phyloP scores from a whole-genome alignment of 1,284 basidiomycete genomes.

The Malassezia psittaci region DNA sequence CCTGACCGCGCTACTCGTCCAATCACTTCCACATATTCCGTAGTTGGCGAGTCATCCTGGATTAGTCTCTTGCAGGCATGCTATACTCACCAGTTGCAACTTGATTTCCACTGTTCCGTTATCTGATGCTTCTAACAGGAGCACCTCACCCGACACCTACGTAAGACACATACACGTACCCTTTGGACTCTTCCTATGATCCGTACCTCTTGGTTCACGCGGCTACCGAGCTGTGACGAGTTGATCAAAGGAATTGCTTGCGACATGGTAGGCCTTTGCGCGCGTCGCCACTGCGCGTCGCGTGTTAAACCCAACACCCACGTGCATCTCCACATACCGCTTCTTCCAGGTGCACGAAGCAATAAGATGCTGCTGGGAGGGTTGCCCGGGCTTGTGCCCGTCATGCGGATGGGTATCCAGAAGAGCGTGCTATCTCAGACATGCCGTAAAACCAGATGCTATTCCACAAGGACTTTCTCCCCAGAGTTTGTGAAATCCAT shows the following conservation, averaged over 20 bases:
- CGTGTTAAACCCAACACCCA: conserved; percentile 3
- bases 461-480: not conserved
- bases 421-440: no score
- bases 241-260: conserved; percentile 40
- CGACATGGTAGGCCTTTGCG: conserved; percentile 23
- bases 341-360: not conserved
- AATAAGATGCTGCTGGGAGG: no score
- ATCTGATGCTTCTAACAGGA: conserved; percentile 37
- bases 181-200: conserved; percentile 37
- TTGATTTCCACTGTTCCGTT: conserved; percentile 35
- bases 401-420: no score
- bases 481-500: not conserved
- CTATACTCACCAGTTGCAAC: conserved; percentile 20
- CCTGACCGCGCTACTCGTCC: conserved; percentile 39
- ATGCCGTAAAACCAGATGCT: not conserved
- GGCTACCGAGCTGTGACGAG: conserved; percentile 29
- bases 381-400: no score
- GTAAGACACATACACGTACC: conserved; percentile 8
- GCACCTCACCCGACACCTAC: conserved; percentile 26
- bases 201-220: conserved; percentile 28
- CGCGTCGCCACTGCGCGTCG: conserved; percentile 2
- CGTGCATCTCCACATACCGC: conserved; percentile 11
- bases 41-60: conserved; percentile 8
- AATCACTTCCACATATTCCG: conserved; percentile 34
- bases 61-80: not conserved